phyloP scores from a whole-genome alignment of 768 basidiomycete genomes.

The Psilocybe azurescens region DNA sequence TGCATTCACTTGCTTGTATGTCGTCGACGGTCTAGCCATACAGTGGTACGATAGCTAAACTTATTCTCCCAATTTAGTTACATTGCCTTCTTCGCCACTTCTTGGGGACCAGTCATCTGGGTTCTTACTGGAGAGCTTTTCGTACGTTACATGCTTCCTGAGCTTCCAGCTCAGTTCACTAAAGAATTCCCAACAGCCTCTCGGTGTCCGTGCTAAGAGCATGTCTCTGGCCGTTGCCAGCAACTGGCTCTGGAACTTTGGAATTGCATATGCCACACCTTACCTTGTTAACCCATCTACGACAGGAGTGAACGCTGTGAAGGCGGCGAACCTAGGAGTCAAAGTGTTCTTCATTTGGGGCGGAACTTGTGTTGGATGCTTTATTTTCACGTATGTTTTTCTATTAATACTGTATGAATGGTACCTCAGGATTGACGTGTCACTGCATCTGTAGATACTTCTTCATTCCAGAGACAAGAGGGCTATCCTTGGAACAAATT shows the following conservation, averaged over 20 bases:
- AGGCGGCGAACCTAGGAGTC: constrained; percentile 53
- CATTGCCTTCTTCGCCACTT: constrained; percentile 48
- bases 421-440: constrained; percentile 37
- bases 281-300: constrained; percentile 54
- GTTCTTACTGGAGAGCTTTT: constrained; percentile 78
- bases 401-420: neutral
- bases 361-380: constrained; percentile 63
- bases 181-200: constrained; percentile 41
- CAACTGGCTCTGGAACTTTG: constrained; percentile 78
- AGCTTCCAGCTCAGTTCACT: neutral
- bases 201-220: constrained; percentile 78
- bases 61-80: constrained; percentile 13
- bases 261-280: constrained; percentile 64
- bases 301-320: constrained; percentile 21
- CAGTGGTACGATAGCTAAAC: neutral
- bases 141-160: constrained; percentile 27
- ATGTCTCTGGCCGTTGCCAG: constrained; percentile 68
- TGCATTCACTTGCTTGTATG: constrained; percentile 58
- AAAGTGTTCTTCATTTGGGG: constrained; percentile 90
- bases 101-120: constrained; percentile 79
- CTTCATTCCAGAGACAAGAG: constrained; percentile 57
- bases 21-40: constrained; percentile 13
- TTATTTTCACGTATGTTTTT: constrained; percentile 67
- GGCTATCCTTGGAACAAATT: constrained; percentile 82
- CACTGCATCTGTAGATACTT: constrained; percentile 12